A percentile compares a stretch with the other conserved stretches of the same genome.
Conservation (phyloP, 495 filamentous ascomycete species). For the Hypoxylon rickii region DNA sequence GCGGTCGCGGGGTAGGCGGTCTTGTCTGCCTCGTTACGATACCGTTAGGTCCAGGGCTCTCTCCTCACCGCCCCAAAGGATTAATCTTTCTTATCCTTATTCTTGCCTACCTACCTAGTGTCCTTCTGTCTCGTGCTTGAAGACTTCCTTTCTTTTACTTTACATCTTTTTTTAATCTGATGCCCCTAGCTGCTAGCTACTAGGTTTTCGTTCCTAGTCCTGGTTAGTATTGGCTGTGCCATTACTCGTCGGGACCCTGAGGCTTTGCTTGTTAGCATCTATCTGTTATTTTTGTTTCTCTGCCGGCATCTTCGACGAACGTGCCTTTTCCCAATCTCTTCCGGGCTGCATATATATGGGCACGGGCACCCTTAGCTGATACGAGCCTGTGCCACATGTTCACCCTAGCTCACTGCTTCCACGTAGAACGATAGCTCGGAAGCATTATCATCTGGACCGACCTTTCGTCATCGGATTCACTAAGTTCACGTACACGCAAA, state of each 20-base stretch:
- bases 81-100: slow-evolving; percentile 6
- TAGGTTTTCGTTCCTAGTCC: not conserved
- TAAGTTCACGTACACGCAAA: slow-evolving; percentile 17
- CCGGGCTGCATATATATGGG: slow-evolving; percentile 13
- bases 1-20: slow-evolving; percentile 32
- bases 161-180: not conserved
- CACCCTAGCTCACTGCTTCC: slow-evolving; percentile 10
- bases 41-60: not conserved
- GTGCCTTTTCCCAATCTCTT: not conserved
- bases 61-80: slow-evolving; percentile 24
- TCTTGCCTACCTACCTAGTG: too few species aligned
- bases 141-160: not conserved
- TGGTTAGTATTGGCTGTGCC: not conserved
- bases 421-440: slow-evolving; percentile 18
- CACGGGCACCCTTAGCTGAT: not conserved
- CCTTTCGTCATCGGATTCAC: slow-evolving; percentile 17
- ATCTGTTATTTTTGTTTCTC: not conserved
- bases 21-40: slow-evolving; percentile 26
- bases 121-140: not conserved
- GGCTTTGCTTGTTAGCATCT: not conserved
- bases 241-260: not conserved
- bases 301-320: slow-evolving; percentile 5
- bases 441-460: not conserved
- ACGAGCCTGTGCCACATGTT: slow-evolving; percentile 12
- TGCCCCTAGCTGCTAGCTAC: not conserved